phyloP scores from a whole-genome alignment of 2,329 filamentous ascomycete genomes.

The Alternaria sp. region DNA sequence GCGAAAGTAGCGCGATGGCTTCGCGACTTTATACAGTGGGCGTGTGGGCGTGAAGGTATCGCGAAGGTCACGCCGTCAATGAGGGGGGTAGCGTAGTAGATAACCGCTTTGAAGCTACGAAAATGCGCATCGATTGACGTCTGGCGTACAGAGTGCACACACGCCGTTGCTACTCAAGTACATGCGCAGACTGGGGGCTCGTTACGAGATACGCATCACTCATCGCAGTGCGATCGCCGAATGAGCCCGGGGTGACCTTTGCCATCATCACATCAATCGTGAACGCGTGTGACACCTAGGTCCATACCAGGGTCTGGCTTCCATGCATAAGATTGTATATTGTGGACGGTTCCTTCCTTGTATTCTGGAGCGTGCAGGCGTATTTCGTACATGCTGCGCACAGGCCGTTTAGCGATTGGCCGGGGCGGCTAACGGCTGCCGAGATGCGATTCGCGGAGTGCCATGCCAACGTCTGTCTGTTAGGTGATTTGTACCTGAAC shows the following conservation, averaged over 20 bases:
- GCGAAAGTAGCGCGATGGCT: not conserved
- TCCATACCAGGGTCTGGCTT: not conserved
- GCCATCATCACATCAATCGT: not conserved
- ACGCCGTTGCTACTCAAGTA: not conserved
- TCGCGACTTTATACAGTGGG: not conserved
- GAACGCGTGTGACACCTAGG: not conserved
- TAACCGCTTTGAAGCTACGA: not conserved
- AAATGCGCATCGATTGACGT: not conserved
- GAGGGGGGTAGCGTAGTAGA: not conserved
- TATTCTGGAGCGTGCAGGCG: not conserved
- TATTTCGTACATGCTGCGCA: not conserved
- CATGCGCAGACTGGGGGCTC: not conserved
- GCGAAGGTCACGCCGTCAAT: accelerated
- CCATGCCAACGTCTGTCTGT: too few species aligned
- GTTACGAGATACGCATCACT: not conserved
- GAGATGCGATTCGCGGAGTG: not conserved
- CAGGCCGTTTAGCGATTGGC: too few species aligned
- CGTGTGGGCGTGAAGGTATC: not conserved
- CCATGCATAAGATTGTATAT: not conserved
- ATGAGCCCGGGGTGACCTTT: not conserved
- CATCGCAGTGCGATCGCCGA: not conserved
- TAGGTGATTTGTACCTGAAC: too few species aligned
- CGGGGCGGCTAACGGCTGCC: not conserved
- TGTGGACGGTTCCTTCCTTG: not conserved
- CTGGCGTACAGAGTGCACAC: not conserved